phyloP scores from a whole-genome alignment of 306 rosid species.

The Vigna angularis region DNA sequence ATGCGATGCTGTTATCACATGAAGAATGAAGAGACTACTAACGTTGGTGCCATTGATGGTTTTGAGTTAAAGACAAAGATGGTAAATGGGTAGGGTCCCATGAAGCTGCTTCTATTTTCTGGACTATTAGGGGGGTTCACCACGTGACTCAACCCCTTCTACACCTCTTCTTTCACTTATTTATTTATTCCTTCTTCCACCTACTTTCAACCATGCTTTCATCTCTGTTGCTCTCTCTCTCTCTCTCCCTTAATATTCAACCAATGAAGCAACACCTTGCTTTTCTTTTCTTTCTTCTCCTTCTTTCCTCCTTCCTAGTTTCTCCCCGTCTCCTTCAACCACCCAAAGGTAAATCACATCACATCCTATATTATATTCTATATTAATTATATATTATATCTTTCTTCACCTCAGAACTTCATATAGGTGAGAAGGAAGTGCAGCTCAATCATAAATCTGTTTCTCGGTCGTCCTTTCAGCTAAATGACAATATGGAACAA shows the following conservation, averaged over 20 bases:
- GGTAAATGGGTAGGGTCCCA: slow-evolving; percentile 34
- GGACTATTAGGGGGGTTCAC: slow-evolving; percentile 33
- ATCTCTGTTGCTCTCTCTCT: slow-evolving; percentile 19
- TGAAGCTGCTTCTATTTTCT: slow-evolving; percentile 25
- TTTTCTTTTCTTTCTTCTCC: slow-evolving; percentile 48
- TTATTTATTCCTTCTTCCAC: slow-evolving; percentile 37
- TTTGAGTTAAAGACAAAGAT: slow-evolving; percentile 20
- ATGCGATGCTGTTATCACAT: slow-evolving; percentile 42
- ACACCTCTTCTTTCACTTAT: not conserved
- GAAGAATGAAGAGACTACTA: slow-evolving; percentile 30
- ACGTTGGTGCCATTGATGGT: slow-evolving; percentile 14
- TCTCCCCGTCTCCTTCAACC: slow-evolving; percentile 48
- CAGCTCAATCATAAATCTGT: slow-evolving; percentile 29
- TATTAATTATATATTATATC: not conserved
- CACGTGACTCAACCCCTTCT: slow-evolving; percentile 39
- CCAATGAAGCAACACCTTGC: slow-evolving; percentile 52
- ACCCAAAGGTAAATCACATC: slow-evolving; percentile 40
- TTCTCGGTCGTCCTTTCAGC: slow-evolving; percentile 8
- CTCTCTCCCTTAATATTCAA: not conserved
- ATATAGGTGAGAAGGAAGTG: slow-evolving; percentile 50
- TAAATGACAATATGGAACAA: slow-evolving; percentile 41
- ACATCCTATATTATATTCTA: not conserved
- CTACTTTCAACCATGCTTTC: slow-evolving; percentile 25
- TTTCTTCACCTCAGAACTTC: slow-evolving; percentile 21
- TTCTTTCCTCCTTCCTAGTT: slow-evolving; percentile 48